Conservation (phyloP, 2,329 filamentous ascomycete genomes). For the Chrysosporium keratinophilum region DNA sequence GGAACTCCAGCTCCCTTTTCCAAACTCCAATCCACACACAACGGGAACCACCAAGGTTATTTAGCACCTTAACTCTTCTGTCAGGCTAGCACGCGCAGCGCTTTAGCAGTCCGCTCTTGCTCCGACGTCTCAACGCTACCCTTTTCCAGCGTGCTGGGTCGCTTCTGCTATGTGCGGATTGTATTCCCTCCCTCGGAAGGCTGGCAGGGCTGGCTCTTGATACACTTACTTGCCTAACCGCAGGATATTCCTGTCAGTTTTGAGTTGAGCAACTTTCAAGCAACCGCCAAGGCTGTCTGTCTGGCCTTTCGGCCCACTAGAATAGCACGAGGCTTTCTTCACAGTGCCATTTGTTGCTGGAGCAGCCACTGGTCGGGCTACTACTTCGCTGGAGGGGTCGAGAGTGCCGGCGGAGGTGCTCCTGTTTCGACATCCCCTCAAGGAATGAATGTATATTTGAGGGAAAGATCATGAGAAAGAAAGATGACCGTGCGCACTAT, state of each 20-base stretch:
- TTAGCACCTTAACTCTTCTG: conserved; percentile 51
- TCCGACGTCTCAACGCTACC: conserved; percentile 15
- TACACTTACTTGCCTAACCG: conserved; percentile 16
- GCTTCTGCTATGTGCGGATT: conserved; percentile 63
- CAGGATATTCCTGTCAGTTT: conserved; percentile 6
- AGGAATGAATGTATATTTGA: too few relatives aligned
- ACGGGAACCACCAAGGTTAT: conserved; percentile 64
- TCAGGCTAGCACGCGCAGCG: conserved; percentile 45
- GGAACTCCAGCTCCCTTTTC: conserved; percentile 52
- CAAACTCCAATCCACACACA: conserved; percentile 74
- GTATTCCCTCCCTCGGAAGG: conserved; percentile 37
- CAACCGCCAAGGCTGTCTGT: background rate
- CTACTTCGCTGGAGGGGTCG: background rate
- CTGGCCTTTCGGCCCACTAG: background rate
- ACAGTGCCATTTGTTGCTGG: background rate
- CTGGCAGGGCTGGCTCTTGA: conserved; percentile 15
- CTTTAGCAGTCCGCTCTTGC: conserved; percentile 22
- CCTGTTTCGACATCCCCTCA: background rate
- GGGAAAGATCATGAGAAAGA: too few relatives aligned
- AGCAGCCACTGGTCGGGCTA: background rate
- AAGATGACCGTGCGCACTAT: too few relatives aligned
- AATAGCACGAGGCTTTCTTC: background rate
- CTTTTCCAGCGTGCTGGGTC: conserved; percentile 25
- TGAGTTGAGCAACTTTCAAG: background rate
- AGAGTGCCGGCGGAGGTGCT: background rate